Evolutionary conservation across 768 basidiomycete species (phyloP), one percentile per base, ranked within the genome.

Genomic region (Gelatoporia subvermispora): DNA sequence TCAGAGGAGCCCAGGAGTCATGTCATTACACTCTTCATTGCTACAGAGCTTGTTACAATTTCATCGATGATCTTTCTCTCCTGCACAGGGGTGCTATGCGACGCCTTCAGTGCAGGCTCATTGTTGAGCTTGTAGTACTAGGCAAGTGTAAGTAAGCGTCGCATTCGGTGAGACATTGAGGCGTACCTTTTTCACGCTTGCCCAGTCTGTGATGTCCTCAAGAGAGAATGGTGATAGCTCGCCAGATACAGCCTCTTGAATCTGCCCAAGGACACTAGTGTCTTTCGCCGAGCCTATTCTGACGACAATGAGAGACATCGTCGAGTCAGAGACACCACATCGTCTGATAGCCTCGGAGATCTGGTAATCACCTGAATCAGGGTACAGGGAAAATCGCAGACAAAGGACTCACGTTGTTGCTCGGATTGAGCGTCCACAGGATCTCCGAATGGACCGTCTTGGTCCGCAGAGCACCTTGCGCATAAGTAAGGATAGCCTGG

Each of bases 371-470:
- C n/a, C n/a, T n/a, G n/a, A n/a, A n/a, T n/a, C n/a, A n/a, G 13
- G 28, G 16, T 25, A 17, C 18, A 4, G 39, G n/a, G 2, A 34
- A 39, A 16, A 17, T 15, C 20, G 10, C 10, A 18, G 28, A 41
- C 18, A 36, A 21, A 41, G 25, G 2, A 58, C 73, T 41, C 46
- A 89, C 91, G 62, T 94, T 96, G 54, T 90, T 88, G 4, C 83
- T 89, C 2, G 93, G 92, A 54, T 88, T 91, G 41, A 97, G 71
- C 18, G 79, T 69, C 75, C 87, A 93, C n/a, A 97, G 72, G 43
- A 97, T 76, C 65, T 98, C 94, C 0, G 92, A 92, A 61, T 97
- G 93, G 0, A 93, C 68, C 1, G 92, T 91, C 68, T 86, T 90
- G 1, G 94, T 93, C 41, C 85, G 75, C 48, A 95, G 70, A 1